Evolutionary conservation across 78 protist genomes (phyloP).

Genomic region (Dictyostelium firmibasis): DNA sequence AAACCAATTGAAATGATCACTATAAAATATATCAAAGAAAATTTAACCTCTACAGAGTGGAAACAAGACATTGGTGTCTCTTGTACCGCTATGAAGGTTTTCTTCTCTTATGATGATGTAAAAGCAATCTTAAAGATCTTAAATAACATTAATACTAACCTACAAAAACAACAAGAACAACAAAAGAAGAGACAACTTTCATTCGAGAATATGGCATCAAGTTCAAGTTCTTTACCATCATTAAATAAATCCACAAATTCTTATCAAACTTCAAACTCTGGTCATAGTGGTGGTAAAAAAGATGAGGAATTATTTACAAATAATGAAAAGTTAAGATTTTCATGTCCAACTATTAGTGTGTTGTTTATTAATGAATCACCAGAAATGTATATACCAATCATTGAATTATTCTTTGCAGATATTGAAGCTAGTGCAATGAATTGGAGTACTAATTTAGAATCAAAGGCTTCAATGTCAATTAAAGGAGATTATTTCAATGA

Average conservation of each 20-base stretch:
- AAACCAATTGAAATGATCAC: constrained; percentile 53
- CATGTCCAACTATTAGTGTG: constrained; percentile 41
- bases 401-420: constrained; percentile 38
- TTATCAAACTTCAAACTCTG: not conserved
- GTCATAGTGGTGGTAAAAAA: not conserved
- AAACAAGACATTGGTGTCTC: constrained; percentile 26
- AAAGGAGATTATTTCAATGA: constrained; percentile 69
- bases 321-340: constrained; percentile 19
- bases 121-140: constrained; percentile 32
- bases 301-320: not conserved
- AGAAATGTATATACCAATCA: constrained; percentile 54
- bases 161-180: constrained; percentile 21
- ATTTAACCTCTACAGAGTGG: constrained; percentile 38
- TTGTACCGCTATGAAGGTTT: constrained; percentile 19
- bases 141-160: not conserved
- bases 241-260: not conserved
- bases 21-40: constrained; percentile 15
- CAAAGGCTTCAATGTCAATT: constrained; percentile 27
- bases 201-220: not conserved
- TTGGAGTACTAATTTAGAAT: constrained; percentile 50
- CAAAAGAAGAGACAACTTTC: not conserved
- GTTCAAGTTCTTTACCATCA: not conserved
- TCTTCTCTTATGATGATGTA: constrained; percentile 59
- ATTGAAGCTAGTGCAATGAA: constrained; percentile 9
- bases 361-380: constrained; percentile 62